Percentiles rank a stretch among this genome's conserved stretches.
Evolutionary conservation across 2,329 filamentous ascomycete genomes (phyloP).

Genomic region (Exophiala calicioides): DNA sequence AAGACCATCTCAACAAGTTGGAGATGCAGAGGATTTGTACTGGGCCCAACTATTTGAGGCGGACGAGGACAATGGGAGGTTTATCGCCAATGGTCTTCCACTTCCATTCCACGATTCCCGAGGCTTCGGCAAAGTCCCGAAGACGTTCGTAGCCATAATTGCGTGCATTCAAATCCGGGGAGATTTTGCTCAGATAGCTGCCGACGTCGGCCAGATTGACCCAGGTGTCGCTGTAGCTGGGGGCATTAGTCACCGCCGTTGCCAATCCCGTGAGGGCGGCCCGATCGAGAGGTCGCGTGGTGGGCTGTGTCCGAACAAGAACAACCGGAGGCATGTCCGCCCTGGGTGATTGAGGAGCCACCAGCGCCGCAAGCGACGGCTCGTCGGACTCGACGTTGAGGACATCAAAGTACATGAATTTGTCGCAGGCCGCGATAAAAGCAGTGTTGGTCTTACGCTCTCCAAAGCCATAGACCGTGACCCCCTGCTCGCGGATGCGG

Average conservation of each 20-base stretch:
- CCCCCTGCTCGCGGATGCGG: slow-evolving; percentile 39
- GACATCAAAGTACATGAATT: too few species aligned
- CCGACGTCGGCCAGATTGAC: neutral
- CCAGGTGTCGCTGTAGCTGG: neutral
- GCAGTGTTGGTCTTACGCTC: slow-evolving; percentile 33
- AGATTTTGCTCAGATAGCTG: slow-evolving; percentile 1
- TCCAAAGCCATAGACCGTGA: slow-evolving; percentile 39
- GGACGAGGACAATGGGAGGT: neutral
- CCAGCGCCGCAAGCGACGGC: too few species aligned
- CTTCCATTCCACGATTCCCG: slow-evolving; percentile 1
- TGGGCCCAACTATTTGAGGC: too few species aligned
- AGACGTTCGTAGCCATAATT: neutral
- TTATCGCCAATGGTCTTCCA: neutral
- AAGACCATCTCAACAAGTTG: too few species aligned
- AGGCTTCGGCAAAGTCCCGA: neutral
- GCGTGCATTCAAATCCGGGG: neutral
- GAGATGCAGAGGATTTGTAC: too few species aligned
- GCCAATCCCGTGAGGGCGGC: neutral
- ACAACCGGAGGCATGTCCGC: too few species aligned
- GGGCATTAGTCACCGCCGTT: slow-evolving; percentile 1
- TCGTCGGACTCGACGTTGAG: too few species aligned
- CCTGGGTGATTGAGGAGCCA: too few species aligned
- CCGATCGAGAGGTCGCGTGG: neutral
- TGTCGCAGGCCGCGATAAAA: slow-evolving; percentile 7
- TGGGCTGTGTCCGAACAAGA: too few species aligned